Base-by-base conservation (phyloP, 2,329 filamentous ascomycete genomes). In the Cercospora janseana region DNA sequence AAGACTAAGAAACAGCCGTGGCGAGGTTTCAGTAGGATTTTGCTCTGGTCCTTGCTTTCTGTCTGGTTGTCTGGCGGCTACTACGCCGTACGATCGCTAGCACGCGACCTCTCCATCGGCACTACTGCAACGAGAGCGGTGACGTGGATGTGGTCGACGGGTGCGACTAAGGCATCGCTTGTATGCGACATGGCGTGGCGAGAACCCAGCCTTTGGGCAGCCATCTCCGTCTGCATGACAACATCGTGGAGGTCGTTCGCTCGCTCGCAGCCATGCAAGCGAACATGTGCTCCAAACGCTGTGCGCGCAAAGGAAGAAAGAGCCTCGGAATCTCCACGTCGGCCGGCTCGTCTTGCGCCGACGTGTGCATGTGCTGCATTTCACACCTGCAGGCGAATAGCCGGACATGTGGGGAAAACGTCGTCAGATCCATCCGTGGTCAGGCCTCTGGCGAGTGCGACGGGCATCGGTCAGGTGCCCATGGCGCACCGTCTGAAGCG, bases 201-300 rank as follows among this genome's bases (percentile, higher is more conserved):
- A n/a, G n/a, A n/a, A n/a, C n/a, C n/a, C n/a, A n/a, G n/a, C n/a
- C n/a, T n/a, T 10, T 15, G 15, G 35, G 20, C 35, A 40, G n/a
- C 35, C 35, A 40, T 15, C 26, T 26, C 35, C 15, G n/a, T 24
- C 35, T 13, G n/a, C 35, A 26, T 15, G 7, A 13, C 21, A 40
- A 26, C 26, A 8, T 20, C 16, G 35, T 24, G 35, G 35, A 24
- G 21, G n/a, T n/a, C n/a, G n/a, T n/a, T n/a, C n/a, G n/a, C n/a
- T n/a, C n/a, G n/a, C n/a, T n/a, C 35, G 13, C 15, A 18, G 2
- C 34, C 10, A 37, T 37, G 44, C 23, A 20, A 26, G 45, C 32
- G 20, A 48, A 41, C 34, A 40, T 40, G 26, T 48, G 32, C 45
- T 37, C 10, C 21, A n/a, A 26, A 15, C 45, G 23, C 31, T 35